Conservation (phyloP, 2,329 filamentous ascomycete genomes). For the Pseudopithomyces chartarum region DNA sequence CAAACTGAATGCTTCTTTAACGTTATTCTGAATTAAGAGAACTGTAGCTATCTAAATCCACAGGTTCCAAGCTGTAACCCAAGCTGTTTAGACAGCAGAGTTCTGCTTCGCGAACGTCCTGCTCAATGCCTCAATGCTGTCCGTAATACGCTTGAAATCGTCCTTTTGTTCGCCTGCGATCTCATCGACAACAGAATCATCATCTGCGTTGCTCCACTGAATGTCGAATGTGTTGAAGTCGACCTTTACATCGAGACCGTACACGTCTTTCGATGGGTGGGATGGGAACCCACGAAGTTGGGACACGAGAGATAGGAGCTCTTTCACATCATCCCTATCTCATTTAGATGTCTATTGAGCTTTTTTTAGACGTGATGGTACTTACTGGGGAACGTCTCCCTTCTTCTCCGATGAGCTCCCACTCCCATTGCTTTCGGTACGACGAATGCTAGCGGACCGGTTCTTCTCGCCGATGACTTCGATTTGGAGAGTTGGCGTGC, state of each 20-base stretch:
- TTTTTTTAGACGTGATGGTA: background rate
- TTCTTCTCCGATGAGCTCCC: slow-evolving; percentile 43
- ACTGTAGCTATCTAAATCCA: too few species aligned
- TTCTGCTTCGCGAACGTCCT: slow-evolving; percentile 50
- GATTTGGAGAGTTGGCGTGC: slow-evolving; percentile 33
- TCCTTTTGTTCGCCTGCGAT: slow-evolving; percentile 49
- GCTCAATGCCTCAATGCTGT: slow-evolving; percentile 49
- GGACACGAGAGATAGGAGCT: slow-evolving; percentile 46
- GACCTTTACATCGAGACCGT: slow-evolving; percentile 45
- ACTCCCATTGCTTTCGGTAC: slow-evolving; percentile 36
- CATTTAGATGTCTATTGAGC: background rate
- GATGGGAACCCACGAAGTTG: slow-evolving; percentile 49
- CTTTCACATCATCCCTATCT: slow-evolving; percentile 47
- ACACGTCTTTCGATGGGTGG: slow-evolving; percentile 46
- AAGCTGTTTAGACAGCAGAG: slow-evolving; percentile 31
- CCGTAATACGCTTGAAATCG: slow-evolving; percentile 49
- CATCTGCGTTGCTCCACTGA: slow-evolving; percentile 49
- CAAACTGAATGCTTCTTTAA: too few species aligned
- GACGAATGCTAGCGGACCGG: slow-evolving; percentile 43
- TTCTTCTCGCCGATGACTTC: slow-evolving; percentile 50
- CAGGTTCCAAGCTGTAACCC: too few species aligned
- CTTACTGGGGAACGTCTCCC: slow-evolving; percentile 42
- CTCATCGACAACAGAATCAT: slow-evolving; percentile 41
- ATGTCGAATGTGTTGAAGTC: slow-evolving; percentile 51
- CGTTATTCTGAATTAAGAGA: too few species aligned